Evolutionary conservation across 1,284 basidiomycete genomes (phyloP).

Genomic region (Tilletiaria anomala): DNA sequence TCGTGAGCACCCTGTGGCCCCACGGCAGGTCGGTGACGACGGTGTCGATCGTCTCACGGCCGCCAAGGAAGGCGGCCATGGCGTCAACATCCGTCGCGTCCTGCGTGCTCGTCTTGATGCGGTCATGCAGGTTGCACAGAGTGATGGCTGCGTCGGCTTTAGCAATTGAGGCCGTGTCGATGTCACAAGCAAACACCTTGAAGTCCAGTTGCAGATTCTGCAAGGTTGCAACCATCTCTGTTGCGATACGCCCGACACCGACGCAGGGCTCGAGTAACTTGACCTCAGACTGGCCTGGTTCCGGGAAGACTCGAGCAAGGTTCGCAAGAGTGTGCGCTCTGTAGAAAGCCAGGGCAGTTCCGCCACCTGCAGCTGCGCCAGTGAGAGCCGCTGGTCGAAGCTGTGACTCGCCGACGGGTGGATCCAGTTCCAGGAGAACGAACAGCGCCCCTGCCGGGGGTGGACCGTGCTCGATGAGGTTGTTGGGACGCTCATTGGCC

Average conservation of each 20-base stretch:
- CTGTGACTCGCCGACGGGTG: not conserved
- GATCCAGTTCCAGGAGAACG: not conserved
- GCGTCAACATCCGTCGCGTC: not conserved
- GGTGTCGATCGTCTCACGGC: not conserved
- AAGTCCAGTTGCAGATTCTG: not conserved
- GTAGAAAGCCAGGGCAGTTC: no score
- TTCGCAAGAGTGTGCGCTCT: not conserved
- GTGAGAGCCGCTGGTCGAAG: not conserved
- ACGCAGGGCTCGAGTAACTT: constrained; percentile 6
- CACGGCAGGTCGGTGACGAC: constrained; percentile 5
- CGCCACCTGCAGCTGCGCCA: no score
- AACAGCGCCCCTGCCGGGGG: not conserved
- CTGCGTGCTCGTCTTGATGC: not conserved
- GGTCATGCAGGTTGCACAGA: not conserved
- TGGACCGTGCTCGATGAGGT: not conserved
- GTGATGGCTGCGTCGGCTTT: not conserved
- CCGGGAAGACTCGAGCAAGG: not conserved
- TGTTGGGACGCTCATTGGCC: not conserved
- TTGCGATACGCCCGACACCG: constrained; percentile 4
- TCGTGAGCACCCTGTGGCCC: constrained; percentile 2
- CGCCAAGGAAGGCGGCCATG: not conserved
- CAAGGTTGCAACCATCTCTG: constrained; percentile 1
- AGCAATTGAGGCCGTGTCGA: constrained; percentile 1
- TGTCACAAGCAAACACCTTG: constrained; percentile 4
- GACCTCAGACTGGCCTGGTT: not conserved